These are phyloP conservation scores for Cutaneotrichosporon curvatum DNA, from an alignment of 1,284 basidiomycete species.

Conservation along the genomic window DNA sequence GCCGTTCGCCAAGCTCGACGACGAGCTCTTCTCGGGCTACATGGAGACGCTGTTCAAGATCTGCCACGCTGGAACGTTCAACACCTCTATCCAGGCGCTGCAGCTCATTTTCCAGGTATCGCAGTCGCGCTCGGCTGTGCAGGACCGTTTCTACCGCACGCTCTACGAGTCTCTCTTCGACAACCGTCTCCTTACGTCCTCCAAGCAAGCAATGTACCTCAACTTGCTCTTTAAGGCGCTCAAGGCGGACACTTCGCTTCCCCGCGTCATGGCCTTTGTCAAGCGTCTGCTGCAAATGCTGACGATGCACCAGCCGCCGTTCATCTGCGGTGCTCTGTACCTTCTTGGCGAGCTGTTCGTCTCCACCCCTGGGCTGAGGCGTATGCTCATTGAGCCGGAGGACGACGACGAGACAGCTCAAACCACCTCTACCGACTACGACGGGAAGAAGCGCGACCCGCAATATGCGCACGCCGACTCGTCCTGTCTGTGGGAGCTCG, in stretches of 20 bases:
- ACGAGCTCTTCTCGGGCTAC: conserved; percentile 69
- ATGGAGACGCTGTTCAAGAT: conserved; percentile 93
- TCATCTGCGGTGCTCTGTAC: conserved; percentile 78
- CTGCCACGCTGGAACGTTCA: conserved; percentile 84
- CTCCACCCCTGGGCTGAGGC: conserved; percentile 61
- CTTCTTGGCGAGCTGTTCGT: conserved; percentile 64
- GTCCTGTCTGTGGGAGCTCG: conserved; percentile 83
- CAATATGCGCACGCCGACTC: conserved; percentile 74
- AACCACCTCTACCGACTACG: conserved; percentile 52
- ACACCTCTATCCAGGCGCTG: conserved; percentile 89
- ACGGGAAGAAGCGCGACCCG: conserved; percentile 85
- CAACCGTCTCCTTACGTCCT: conserved; percentile 68
- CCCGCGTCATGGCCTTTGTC: conserved; percentile 72
- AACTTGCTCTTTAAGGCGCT: conserved; percentile 91
- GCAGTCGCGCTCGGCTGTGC: conserved; percentile 51
- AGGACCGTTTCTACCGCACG: conserved; percentile 82
- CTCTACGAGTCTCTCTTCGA: conserved; percentile 87
- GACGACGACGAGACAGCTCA: conserved; percentile 45
- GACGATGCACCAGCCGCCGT: conserved; percentile 69
- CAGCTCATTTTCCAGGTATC: conserved; percentile 83
- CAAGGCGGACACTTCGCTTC: conserved; percentile 62
- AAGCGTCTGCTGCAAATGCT: conserved; percentile 82
- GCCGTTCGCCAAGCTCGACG: conserved; percentile 73
- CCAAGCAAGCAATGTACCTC: conserved; percentile 96
- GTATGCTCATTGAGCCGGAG: conserved; percentile 55